Conservation (phyloP, 768 basidiomycete genomes). For the Leccinum aurantiacum region DNA sequence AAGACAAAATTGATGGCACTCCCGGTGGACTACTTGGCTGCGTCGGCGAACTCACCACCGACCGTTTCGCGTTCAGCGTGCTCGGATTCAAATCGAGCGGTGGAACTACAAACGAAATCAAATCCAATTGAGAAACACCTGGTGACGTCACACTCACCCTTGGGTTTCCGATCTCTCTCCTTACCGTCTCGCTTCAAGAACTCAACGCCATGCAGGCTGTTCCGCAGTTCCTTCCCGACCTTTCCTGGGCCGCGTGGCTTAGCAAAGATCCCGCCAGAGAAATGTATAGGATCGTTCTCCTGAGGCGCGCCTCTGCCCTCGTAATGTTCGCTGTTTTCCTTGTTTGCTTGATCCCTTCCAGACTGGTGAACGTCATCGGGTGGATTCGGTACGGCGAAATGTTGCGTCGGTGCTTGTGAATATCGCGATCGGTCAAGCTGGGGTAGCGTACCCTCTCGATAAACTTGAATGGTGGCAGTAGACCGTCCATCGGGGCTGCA, state of each 20-base stretch:
- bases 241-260: constrained; percentile 30
- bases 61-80: constrained; percentile 43
- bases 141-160: constrained; percentile 43
- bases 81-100: constrained; percentile 51
- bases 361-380: constrained; percentile 16
- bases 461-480: constrained; percentile 21
- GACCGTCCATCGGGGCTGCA: constrained; percentile 11
- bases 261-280: constrained; percentile 34
- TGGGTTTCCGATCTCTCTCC: constrained; percentile 52
- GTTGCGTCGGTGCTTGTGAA: constrained; percentile 13
- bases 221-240: constrained; percentile 53
- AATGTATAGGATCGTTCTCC: constrained; percentile 20
- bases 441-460: constrained; percentile 19
- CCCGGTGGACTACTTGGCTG: constrained; percentile 40
- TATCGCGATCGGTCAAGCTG: constrained; percentile 22
- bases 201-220: constrained; percentile 40
- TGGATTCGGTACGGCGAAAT: constrained; percentile 8
- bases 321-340: constrained; percentile 38
- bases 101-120: constrained; percentile 43
- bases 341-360: constrained; percentile 29
- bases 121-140: background rate
- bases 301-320: constrained; percentile 15
- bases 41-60: constrained; percentile 51
- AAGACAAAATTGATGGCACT: constrained; percentile 49
- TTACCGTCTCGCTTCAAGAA: constrained; percentile 34